phyloP scores from a whole-genome alignment of 2,329 filamentous ascomycete genomes.

The Chlorencoelia australis region DNA sequence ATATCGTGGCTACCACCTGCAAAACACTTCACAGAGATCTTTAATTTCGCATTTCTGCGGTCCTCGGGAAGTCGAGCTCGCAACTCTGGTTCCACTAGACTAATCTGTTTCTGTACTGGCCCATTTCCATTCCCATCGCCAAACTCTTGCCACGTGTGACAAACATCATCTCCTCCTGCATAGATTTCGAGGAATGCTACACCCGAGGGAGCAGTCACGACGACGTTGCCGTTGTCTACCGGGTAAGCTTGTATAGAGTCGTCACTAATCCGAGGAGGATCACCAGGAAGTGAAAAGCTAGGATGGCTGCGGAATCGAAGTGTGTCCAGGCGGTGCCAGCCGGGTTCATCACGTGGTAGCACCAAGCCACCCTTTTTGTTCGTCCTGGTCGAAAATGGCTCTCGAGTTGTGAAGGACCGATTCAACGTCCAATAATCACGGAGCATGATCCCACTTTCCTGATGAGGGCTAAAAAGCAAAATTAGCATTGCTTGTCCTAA shows the following conservation, averaged over 20 bases:
- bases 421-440: constrained; percentile 79
- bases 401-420: constrained; percentile 69
- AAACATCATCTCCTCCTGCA: constrained; percentile 68
- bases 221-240: constrained; percentile 64
- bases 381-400: constrained; percentile 80
- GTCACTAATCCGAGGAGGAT: constrained; percentile 54
- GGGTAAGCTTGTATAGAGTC: constrained; percentile 79
- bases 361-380: constrained; percentile 73
- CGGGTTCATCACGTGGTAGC: constrained; percentile 70
- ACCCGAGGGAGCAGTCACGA: constrained; percentile 71
- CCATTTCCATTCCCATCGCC: constrained; percentile 48
- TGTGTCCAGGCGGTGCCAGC: constrained; percentile 83
- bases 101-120: constrained; percentile 59
- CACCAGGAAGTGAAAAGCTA: constrained; percentile 75
- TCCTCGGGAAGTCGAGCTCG: constrained; percentile 61
- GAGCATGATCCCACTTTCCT: constrained; percentile 86
- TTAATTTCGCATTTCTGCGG: constrained; percentile 61
- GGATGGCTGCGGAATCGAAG: constrained; percentile 85
- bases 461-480: no score
- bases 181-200: constrained; percentile 80
- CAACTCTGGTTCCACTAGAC: constrained; percentile 65
- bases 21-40: constrained; percentile 65
- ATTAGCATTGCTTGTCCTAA: no score
- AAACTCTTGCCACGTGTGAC: constrained; percentile 75
- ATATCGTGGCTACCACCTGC: constrained; percentile 66